A percentile compares a stretch with the other conserved stretches of the same genome.
These are phyloP conservation scores for Cyberlindnera amylophila DNA, from an alignment of 805 yeast species.

Conservation along the genomic window DNA sequence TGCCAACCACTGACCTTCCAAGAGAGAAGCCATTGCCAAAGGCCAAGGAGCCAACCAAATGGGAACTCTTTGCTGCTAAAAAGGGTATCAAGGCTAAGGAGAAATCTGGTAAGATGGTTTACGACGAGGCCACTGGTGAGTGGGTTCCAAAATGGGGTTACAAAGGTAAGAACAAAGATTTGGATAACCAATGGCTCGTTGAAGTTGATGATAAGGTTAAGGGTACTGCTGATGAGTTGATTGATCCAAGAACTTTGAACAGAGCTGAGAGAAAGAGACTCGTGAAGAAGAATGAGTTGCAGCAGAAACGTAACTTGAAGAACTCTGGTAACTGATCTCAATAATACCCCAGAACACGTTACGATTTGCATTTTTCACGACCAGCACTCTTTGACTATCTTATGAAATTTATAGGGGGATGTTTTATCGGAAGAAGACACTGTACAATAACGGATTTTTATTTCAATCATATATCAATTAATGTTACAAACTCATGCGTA, in stretches of 20 bases:
- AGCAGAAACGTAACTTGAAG: conserved; percentile 76
- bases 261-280: conserved; percentile 83
- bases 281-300: conserved; percentile 78
- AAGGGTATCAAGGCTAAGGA: conserved; percentile 92
- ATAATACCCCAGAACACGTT: too few species aligned
- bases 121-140: conserved; percentile 83
- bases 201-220: conserved; percentile 80
- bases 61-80: conserved; percentile 95
- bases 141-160: conserved; percentile 99
- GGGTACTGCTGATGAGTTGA: conserved; percentile 55
- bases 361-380: conserved; percentile 1
- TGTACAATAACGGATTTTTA: not conserved
- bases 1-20: conserved; percentile 76
- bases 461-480: not conserved
- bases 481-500: too few species aligned
- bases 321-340: conserved; percentile 5
- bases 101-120: conserved; percentile 84
- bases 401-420: not conserved
- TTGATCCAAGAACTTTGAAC: conserved; percentile 81
- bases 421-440: too few species aligned
- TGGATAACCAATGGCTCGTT: conserved; percentile 92
- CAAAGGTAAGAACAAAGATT: conserved; percentile 83
- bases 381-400: not conserved
- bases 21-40: conserved; percentile 95
- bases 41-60: conserved; percentile 85